These are phyloP conservation scores for Apiospora pterosperma DNA, from an alignment of 2,329 filamentous ascomycete genomes.

Conservation along the genomic window DNA sequence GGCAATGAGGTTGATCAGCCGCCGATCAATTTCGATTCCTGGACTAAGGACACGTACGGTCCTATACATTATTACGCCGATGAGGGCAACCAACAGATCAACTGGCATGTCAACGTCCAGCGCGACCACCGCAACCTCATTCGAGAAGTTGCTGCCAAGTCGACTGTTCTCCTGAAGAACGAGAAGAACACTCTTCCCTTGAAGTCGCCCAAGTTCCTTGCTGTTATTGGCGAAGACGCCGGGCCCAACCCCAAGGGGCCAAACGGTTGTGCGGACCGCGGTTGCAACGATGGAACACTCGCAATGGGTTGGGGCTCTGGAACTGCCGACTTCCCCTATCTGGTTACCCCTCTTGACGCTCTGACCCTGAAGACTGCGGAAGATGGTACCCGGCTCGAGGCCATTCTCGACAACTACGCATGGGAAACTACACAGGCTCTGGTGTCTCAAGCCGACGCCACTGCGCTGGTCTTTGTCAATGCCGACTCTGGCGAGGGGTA, in stretches of 20 bases:
- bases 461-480: conserved; percentile 86
- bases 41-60: conserved; percentile 75
- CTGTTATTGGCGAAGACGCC: conserved; percentile 80
- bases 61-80: conserved; percentile 62
- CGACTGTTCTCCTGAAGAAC: conserved; percentile 90
- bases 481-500: conserved; percentile 84
- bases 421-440: conserved; percentile 59
- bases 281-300: conserved; percentile 57
- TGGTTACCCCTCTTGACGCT: conserved; percentile 70
- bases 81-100: conserved; percentile 64
- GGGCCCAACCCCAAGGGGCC: conserved; percentile 70
- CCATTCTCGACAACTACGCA: conserved; percentile 63
- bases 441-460: conserved; percentile 59
- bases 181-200: conserved; percentile 67
- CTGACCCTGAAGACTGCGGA: conserved; percentile 60
- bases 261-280: conserved; percentile 73
- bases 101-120: conserved; percentile 82
- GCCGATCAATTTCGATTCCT: conserved; percentile 81
- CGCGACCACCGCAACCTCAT: conserved; percentile 69
- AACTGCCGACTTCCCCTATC: conserved; percentile 69
- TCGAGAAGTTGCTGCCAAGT: conserved; percentile 72
- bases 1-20: conserved; percentile 47
- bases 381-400: conserved; percentile 60
- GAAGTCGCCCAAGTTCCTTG: conserved; percentile 72
- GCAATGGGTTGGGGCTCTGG: conserved; percentile 81